phyloP scores from a whole-genome alignment of 495 filamentous ascomycete species.

The Beverwykella pulmonaria region DNA sequence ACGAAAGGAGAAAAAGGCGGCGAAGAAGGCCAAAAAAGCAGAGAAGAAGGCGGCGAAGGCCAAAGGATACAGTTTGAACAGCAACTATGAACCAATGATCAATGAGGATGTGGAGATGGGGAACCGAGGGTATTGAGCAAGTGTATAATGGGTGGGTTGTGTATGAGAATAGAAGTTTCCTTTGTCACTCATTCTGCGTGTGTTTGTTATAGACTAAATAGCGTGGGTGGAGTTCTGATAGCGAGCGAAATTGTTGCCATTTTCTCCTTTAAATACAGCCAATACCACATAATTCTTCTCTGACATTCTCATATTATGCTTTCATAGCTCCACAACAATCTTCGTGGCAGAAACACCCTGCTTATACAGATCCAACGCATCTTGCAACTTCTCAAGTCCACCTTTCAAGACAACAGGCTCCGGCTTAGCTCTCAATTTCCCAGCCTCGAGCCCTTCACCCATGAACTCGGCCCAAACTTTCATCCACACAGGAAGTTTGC shows the following conservation, averaged over 20 bases:
- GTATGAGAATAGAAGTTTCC: neutral
- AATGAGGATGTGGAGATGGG: neutral
- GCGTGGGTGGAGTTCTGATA: neutral
- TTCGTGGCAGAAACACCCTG: constrained; percentile 48
- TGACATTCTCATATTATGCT: neutral
- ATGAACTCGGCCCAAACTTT: constrained; percentile 31
- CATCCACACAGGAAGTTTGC: constrained; percentile 8
- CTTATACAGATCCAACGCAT: constrained; percentile 42
- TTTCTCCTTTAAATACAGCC: neutral
- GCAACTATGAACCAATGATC: neutral
- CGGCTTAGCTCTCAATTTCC: constrained; percentile 38
- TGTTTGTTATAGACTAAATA: neutral
- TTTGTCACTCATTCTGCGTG: neutral
- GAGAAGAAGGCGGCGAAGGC: constrained; percentile 37
- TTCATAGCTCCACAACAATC: constrained; percentile 41
- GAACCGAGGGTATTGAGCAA: neutral
- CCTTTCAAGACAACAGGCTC: constrained; percentile 45
- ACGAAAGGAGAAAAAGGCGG: constrained; percentile 37
- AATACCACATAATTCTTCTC: neutral
- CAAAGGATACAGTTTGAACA: neutral
- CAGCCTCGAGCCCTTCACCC: constrained; percentile 19
- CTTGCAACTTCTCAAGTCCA: constrained; percentile 47
- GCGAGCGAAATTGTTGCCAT: no score
- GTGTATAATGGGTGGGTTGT: neutral
- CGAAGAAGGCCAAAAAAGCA: constrained; percentile 46